Base-by-base conservation (phyloP, 2,329 filamentous ascomycete genomes). In the Fusarium pininemorale region DNA sequence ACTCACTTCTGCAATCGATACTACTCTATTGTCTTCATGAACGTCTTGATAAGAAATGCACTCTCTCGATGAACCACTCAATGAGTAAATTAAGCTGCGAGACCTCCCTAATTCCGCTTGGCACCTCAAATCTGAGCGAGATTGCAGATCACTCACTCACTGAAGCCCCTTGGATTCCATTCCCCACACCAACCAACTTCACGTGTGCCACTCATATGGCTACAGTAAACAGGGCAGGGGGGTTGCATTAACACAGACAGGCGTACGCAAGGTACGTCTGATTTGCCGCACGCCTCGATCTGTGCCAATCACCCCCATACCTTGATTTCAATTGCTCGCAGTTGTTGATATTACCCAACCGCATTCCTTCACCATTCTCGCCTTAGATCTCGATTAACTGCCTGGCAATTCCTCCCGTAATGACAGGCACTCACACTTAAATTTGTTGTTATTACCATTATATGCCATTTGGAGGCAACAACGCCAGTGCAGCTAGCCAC, bases 321-420 rank as follows among this genome's bases (percentile, higher is more conserved):
- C 42, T 45, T 8, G 42, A 45, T 26, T 20, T 9, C 42, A 26
- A 20, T 20, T 26, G 11, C 16, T 3, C 24, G 3, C 24, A 20
- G 24, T 13, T 45, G 42, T 26, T 45, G 24, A 28, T 26, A 45
- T 45, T 45, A 26, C 42, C 16, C 15, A 45, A 18, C 11, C 8
- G 14, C 42, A 45, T 45, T 45, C 42, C 42, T 24, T 26, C 42
- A 20, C 10, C 15, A 20, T 45, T 12, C 7, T 0, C 42, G 3
- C 11, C 16, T 28, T 28, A 1, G 24, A 28, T 28, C 42, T 12
- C 1, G 11, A 13, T 26, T 26, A 1, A 0, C 6, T 20, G 11
- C 11, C 16, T 20, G 16, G 16, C 7, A 26, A 8, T 18, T 26
- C n/a, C 10, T 16, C 15, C 10, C 16, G 24, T 0, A 11, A 20